Evolutionary conservation across 2,329 filamentous ascomycete species (phyloP).

Genomic region (Botryotinia narcissicola): DNA sequence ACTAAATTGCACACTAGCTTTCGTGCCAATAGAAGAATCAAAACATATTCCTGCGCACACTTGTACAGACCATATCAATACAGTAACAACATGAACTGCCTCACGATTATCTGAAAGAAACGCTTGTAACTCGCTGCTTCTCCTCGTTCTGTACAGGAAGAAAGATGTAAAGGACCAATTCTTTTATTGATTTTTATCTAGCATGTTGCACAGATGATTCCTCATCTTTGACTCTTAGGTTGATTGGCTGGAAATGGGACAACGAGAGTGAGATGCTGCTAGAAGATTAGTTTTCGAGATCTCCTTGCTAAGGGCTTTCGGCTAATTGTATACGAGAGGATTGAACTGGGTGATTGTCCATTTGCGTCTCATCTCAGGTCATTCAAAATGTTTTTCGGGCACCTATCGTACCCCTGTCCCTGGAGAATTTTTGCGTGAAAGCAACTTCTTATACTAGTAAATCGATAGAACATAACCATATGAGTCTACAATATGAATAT

Average conservation of each 20-base stretch:
- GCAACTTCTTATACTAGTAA: rapidly evolving
- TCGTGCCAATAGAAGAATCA: neutral
- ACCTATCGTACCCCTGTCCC: neutral
- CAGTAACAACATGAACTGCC: neutral
- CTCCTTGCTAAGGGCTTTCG: rapidly evolving
- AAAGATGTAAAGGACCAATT: neutral
- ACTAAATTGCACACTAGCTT: neutral
- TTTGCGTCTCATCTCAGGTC: neutral
- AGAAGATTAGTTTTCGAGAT: neutral
- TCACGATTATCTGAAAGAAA: neutral
- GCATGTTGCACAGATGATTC: rapidly evolving
- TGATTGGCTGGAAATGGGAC: neutral
- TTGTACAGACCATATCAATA: neutral
- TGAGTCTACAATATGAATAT: neutral
- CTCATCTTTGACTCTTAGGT: neutral
- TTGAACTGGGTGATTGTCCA: neutral
- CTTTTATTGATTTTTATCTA: neutral
- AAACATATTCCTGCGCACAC: neutral
- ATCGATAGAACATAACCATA: neutral
- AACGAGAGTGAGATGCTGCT: neutral
- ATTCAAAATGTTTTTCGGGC: too few species aligned
- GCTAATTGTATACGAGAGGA: neutral
- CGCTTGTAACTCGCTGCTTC: neutral
- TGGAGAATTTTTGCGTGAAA: rapidly evolving
- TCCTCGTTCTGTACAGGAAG: rapidly evolving